Base-by-base conservation (phyloP, 495 filamentous ascomycete species). In the Xylaria telfairii region DNA sequence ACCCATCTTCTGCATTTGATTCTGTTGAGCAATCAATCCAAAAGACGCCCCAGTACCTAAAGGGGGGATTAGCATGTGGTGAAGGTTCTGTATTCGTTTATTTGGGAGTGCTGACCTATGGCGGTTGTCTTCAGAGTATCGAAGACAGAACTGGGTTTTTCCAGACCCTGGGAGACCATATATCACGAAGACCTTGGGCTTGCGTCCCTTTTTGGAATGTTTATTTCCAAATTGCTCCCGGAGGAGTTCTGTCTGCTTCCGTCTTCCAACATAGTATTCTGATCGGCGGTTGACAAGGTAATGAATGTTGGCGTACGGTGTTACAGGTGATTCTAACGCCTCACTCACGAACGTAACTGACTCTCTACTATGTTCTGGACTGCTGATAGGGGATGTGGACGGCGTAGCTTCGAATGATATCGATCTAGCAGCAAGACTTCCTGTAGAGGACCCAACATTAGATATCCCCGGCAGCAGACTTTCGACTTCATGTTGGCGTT, bases 11-110 rank as follows among this genome's bases (percentile, higher is more conserved):
- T 26, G 71, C 72, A 10, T 56, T 76, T 47, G 79, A 71, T 37
- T 47, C 44, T 46, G 66, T 79, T 59, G 78, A 83, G 37, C 72
- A 83, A 73, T 85, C 82, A 56, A 85, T 72, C 72, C 78, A 85
- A 72, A 86, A 85, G 7, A 85, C 71, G 9, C 81, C 83, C 81
- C 81, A 83, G 49, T 78, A 86, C 34, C 82, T 84, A 4, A 26
- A 68, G 54, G 9, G 13, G 13, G 17, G 53, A 24, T 30, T 59
- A 44, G 30, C 51, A 46, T 49, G 0, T 21, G 8, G 24, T 4
- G 12, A 13, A n/a, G 60, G 46, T 74, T n/a, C n/a, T n/a, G n/a
- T n/a, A n/a, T n/a, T n/a, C n/a, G 74, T 66, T 68, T 66, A 13
- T 74, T 62, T 32, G 74, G 39, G 13, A 37, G 37, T 15, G 68